Percentiles rank a stretch among this genome's conserved stretches.
Conservation (phyloP, 257 asterid species). For the Marsdenia floribunda region DNA sequence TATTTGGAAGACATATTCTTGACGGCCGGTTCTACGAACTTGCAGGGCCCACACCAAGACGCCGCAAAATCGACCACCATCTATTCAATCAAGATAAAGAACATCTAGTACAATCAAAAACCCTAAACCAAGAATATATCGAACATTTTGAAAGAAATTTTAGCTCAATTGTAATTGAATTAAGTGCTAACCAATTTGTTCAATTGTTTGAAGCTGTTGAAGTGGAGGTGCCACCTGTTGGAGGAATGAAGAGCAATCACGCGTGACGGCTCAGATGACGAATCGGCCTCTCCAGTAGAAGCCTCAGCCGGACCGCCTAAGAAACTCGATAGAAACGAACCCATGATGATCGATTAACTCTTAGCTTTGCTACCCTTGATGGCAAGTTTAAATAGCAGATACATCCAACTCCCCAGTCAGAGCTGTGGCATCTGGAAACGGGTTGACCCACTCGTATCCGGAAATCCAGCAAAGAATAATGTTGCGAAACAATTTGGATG, state of each 20-base stretch:
- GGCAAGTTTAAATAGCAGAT: background rate
- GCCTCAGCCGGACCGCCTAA: constrained; percentile 31
- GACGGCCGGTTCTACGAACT: constrained; percentile 63
- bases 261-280: constrained; percentile 52
- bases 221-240: constrained; percentile 69
- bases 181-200: constrained; percentile 46
- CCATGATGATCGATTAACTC: constrained; percentile 29
- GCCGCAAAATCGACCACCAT: constrained; percentile 86
- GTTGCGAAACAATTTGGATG: too few relatives aligned
- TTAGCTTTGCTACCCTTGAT: background rate
- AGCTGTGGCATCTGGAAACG: background rate
- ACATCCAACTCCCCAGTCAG: background rate
- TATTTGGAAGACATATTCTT: constrained; percentile 47
- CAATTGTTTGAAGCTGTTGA: constrained; percentile 51
- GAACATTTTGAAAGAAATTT: background rate
- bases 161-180: background rate
- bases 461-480: too few relatives aligned
- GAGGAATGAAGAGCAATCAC: constrained; percentile 68
- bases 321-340: constrained; percentile 26
- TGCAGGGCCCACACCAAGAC: constrained; percentile 96
- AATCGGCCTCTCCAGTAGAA: constrained; percentile 24
- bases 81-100: constrained; percentile 39
- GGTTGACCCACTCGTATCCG: too few relatives aligned
- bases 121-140: background rate
- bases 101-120: background rate